These are phyloP conservation scores for Chloris gayana DNA, from an alignment of 176 grass and related monocot species.

Conservation along the genomic window DNA sequence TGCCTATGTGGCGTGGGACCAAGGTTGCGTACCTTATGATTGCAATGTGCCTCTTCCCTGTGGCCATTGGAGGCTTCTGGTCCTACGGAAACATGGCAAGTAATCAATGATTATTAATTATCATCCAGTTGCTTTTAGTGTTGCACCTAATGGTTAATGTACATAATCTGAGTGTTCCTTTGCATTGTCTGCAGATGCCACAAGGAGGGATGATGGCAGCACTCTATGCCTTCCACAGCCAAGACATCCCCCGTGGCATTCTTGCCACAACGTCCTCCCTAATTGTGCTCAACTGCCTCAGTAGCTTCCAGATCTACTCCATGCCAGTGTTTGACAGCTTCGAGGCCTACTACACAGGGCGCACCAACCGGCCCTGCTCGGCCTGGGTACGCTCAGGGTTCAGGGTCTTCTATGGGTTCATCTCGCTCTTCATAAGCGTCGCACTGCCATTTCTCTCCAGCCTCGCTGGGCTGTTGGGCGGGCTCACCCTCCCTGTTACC, in stretches of 20 bases:
- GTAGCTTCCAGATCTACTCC: constrained; percentile 99
- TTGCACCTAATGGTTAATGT: constrained; percentile 33
- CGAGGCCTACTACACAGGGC: constrained; percentile 82
- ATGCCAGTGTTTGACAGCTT: constrained; percentile 98
- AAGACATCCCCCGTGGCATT: constrained; percentile 68
- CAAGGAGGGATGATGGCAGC: constrained; percentile 82
- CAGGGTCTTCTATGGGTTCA: constrained; percentile 85
- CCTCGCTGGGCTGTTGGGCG: constrained; percentile 78
- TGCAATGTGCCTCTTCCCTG: constrained; percentile 90
- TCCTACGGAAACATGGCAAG: constrained; percentile 95
- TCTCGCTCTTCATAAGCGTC: constrained; percentile 86
- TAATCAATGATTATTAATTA: constrained; percentile 39
- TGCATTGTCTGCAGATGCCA: constrained; percentile 64
- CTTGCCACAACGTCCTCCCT: constrained; percentile 78
- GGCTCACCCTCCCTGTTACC: constrained; percentile 83
- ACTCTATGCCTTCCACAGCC: constrained; percentile 83
- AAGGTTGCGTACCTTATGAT: constrained; percentile 85
- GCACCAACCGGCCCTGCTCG: constrained; percentile 90
- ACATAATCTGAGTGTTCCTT: constrained; percentile 27
- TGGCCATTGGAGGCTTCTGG: constrained; percentile 94
- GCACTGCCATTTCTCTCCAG: constrained; percentile 94
- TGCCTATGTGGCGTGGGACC: constrained; percentile 96
- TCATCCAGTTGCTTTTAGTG: background rate
- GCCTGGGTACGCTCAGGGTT: constrained; percentile 86
- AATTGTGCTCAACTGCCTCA: constrained; percentile 95